phyloP scores from a whole-genome alignment of 2,329 filamentous ascomycete species.

The Ceratocystis cacaofunesta region DNA sequence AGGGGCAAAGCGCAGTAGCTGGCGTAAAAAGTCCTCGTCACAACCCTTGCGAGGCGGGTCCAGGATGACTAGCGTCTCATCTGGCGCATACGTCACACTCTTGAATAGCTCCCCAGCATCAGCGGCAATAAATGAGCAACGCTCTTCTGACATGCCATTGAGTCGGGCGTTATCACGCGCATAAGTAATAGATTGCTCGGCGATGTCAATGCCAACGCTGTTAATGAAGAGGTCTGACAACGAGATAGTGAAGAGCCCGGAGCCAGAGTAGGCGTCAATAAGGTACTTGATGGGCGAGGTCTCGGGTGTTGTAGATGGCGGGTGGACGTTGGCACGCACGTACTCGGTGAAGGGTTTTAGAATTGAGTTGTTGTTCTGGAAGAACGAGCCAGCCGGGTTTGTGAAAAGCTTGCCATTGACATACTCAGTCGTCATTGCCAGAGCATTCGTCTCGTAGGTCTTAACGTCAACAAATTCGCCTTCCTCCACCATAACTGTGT shows the following conservation, averaged over 20 bases:
- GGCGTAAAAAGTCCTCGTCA: constrained; percentile 66
- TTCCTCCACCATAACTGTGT: constrained; percentile 35
- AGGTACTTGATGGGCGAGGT: constrained; percentile 55
- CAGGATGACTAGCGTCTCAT: constrained; percentile 83
- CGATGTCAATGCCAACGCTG: constrained; percentile 82
- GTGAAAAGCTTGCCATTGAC: constrained; percentile 71
- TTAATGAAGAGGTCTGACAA: constrained; percentile 72
- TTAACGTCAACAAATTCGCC: constrained; percentile 54
- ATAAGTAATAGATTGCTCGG: constrained; percentile 58
- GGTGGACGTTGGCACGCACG: constrained; percentile 65
- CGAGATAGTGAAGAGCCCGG: constrained; percentile 91
- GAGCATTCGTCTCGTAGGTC: constrained; percentile 75
- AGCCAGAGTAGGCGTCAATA: constrained; percentile 95
- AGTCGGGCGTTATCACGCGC: constrained; percentile 64
- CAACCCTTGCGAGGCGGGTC: constrained; percentile 96
- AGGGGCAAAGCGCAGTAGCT: constrained; percentile 66
- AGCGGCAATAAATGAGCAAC: constrained; percentile 74
- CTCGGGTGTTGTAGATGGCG: constrained; percentile 25
- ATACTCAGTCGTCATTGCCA: constrained; percentile 73
- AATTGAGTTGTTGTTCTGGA: constrained; percentile 99
- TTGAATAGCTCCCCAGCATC: constrained; percentile 71
- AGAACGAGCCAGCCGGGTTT: constrained; percentile 88
- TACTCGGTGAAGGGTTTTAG: constrained; percentile 74
- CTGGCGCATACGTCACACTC: constrained; percentile 36
- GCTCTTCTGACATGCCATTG: constrained; percentile 53